Conservation (phyloP, 495 filamentous ascomycete species). For the Xylaria palmicola region DNA sequence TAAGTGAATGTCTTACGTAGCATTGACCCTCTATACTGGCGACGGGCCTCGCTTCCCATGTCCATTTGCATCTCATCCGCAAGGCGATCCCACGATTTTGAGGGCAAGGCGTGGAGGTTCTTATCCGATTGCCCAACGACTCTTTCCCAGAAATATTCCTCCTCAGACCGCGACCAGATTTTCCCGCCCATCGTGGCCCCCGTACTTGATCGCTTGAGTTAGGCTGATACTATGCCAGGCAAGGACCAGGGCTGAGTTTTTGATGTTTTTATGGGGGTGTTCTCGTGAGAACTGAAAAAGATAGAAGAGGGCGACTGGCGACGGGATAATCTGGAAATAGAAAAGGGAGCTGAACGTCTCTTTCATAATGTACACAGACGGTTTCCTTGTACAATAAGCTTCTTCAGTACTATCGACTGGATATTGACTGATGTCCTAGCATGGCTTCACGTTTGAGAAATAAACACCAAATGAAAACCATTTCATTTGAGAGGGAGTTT, state of each 20-base stretch:
- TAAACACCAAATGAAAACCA: neutral
- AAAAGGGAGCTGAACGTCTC: no score
- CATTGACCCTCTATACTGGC: slow-evolving; percentile 36
- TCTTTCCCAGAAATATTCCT: slow-evolving; percentile 39
- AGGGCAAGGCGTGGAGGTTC: no score
- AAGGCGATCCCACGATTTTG: slow-evolving; percentile 34
- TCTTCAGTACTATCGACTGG: no score
- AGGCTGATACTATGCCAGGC: neutral
- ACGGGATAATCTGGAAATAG: no score
- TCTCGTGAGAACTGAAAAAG: neutral
- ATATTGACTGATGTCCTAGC: neutral
- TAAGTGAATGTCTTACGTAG: slow-evolving; percentile 36
- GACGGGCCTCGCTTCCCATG: slow-evolving; percentile 29
- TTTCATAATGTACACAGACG: neutral
- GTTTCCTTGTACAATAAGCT: neutral
- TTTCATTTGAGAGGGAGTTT: neutral
- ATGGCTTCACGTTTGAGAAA: neutral
- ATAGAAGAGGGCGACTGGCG: neutral
- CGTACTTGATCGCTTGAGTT: neutral
- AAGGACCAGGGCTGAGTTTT: neutral
- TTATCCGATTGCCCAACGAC: slow-evolving; percentile 38
- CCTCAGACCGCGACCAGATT: slow-evolving; percentile 40
- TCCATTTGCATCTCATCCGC: slow-evolving; percentile 29
- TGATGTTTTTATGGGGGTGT: neutral
- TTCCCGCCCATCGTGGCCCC: slow-evolving; percentile 37